These are phyloP conservation scores for Cladosporium sp. DNA, from an alignment of 2,329 filamentous ascomycete genomes.

Conservation along the genomic window DNA sequence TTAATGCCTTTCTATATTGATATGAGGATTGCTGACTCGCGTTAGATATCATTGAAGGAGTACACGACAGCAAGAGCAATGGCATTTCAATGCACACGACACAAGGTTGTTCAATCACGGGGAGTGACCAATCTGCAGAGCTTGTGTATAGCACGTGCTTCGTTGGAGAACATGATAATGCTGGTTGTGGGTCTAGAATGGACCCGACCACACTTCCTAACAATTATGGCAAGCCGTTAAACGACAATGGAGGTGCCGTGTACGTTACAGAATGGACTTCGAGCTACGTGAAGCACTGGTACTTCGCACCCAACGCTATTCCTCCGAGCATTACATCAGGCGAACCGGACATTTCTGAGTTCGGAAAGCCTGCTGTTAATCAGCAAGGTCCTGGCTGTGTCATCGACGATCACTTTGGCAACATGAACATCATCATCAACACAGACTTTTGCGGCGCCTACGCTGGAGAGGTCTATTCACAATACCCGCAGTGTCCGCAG, in stretches of 20 bases:
- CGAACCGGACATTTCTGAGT: slow-evolving; percentile 57
- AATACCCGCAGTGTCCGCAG: slow-evolving; percentile 27
- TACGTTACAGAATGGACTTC: slow-evolving; percentile 35
- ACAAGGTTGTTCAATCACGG: slow-evolving; percentile 28
- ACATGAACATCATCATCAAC: slow-evolving; percentile 38
- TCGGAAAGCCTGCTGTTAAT: slow-evolving; percentile 61
- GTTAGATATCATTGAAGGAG: slow-evolving; percentile 34
- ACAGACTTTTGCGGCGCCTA: slow-evolving; percentile 39
- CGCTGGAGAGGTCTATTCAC: slow-evolving; percentile 31
- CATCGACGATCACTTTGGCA: slow-evolving; percentile 34
- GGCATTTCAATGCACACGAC: slow-evolving; percentile 30
- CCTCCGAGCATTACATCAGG: slow-evolving; percentile 39
- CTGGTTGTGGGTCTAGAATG: slow-evolving; percentile 29
- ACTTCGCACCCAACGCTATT: slow-evolving; percentile 30
- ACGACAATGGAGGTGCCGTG: slow-evolving; percentile 30
- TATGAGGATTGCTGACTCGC: neutral
- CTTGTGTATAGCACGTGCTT: slow-evolving; percentile 28
- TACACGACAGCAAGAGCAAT: slow-evolving; percentile 27
- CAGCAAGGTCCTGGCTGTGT: slow-evolving; percentile 46
- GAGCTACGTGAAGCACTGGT: slow-evolving; percentile 32
- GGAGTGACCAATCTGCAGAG: slow-evolving; percentile 26
- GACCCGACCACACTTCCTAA: slow-evolving; percentile 22
- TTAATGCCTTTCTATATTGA: neutral
- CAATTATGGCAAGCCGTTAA: slow-evolving; percentile 31
- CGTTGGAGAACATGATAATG: slow-evolving; percentile 21